Evolutionary conservation across 2,329 filamentous ascomycete genomes (phyloP).

Genomic region (Venturia carpophila): DNA sequence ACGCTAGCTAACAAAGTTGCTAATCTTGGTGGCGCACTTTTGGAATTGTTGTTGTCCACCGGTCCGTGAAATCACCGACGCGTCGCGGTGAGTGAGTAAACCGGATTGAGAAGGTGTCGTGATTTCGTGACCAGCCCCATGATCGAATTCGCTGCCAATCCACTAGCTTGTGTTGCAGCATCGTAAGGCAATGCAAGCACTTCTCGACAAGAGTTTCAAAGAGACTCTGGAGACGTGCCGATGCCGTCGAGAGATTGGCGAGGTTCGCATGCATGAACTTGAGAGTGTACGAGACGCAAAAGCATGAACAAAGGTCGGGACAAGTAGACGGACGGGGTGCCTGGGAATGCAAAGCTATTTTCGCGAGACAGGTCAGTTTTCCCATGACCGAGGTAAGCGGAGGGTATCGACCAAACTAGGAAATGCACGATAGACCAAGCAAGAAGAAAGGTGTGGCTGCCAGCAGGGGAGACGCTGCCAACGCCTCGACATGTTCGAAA

Average conservation of each 20-base stretch:
- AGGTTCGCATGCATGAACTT: background rate
- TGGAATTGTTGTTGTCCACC: background rate
- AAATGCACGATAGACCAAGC: conserved; percentile 9
- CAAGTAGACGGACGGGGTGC: background rate
- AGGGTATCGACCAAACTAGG: conserved; percentile 1
- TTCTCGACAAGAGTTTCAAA: background rate
- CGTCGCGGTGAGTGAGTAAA: background rate
- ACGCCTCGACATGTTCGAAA: background rate
- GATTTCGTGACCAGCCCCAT: background rate
- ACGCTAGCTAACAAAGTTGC: background rate
- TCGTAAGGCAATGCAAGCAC: background rate
- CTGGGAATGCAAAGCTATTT: background rate
- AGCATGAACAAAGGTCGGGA: background rate
- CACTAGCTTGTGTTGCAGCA: background rate
- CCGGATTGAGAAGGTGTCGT: background rate
- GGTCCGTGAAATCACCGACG: background rate
- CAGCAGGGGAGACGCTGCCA: background rate
- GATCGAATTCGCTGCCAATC: background rate
- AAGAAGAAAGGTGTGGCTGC: background rate
- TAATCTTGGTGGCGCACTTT: background rate
- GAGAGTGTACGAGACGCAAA: background rate
- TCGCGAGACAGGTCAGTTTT: background rate
- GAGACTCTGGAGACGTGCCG: background rate
- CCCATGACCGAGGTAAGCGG: background rate
- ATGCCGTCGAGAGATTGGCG: background rate